Evolutionary conservation across 2,329 filamentous ascomycete genomes (phyloP).

Genomic region (Metarhizium anisopliae): DNA sequence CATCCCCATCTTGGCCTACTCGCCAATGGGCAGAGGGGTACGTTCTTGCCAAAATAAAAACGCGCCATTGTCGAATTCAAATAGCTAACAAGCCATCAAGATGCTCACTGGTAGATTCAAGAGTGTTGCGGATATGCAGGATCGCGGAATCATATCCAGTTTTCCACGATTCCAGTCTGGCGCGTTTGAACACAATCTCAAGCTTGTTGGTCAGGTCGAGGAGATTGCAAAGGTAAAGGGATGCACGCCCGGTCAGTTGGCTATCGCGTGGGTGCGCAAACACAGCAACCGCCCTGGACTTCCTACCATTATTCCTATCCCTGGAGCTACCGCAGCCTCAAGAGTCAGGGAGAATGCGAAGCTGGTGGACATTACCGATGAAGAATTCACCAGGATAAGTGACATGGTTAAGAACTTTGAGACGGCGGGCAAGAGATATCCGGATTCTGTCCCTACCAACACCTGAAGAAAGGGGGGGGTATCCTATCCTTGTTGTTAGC

Average conservation of each 20-base stretch:
- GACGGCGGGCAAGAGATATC: constrained; percentile 40
- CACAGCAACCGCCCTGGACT: constrained; percentile 42
- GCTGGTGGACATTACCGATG: constrained; percentile 36
- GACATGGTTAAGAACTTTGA: constrained; percentile 38
- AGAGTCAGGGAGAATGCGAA: constrained; percentile 54
- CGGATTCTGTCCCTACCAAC: constrained; percentile 12
- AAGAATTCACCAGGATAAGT: constrained; percentile 42
- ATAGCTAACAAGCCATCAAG: constrained; percentile 8
- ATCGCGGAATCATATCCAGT: constrained; percentile 11
- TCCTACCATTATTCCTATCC: constrained; percentile 55
- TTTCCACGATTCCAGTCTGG: constrained; percentile 53
- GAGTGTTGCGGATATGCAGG: constrained; percentile 14
- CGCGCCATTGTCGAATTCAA: neutral
- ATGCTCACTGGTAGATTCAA: constrained; percentile 21
- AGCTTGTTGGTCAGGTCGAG: constrained; percentile 50
- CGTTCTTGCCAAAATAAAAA: neutral
- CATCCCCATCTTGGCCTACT: constrained; percentile 66
- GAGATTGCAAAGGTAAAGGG: constrained; percentile 50
- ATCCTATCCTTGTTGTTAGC: neutral
- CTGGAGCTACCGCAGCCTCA: constrained; percentile 48
- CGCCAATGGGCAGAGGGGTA: constrained; percentile 7
- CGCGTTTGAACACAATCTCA: constrained; percentile 54
- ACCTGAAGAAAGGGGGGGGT: neutral
- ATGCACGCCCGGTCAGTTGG: constrained; percentile 54
- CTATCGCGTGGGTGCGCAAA: constrained; percentile 52